Base-by-base conservation (phyloP, 2,329 filamentous ascomycete genomes). In the Teratosphaeria destructans region DNA sequence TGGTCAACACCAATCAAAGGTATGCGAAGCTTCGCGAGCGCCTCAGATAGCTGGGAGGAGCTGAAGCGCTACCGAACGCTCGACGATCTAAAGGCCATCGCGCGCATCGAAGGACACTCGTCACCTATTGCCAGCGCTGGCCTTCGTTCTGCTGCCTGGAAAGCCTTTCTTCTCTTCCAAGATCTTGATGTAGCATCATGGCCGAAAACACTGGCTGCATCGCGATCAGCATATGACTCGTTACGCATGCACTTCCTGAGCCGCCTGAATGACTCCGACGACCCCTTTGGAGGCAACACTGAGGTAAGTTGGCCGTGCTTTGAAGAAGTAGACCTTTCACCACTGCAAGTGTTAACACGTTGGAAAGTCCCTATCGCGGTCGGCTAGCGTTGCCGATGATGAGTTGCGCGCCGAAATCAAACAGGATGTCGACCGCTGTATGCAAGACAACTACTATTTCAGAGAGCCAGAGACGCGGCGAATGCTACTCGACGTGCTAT, bases 401-500 rank as follows among this genome's bases (percentile, higher is more conserved):
- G 78, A 84, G 54, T 82, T 95, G 37, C 85, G 93, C 63, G 85
- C 86, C 56, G 94, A 99, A 73, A 97, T 99, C 59, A 83, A 88
- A 59, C 94, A 97, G 75, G 94, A 99, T 76, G 92, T 99, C 19
- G 88, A 94, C 66, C 83, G 94, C 64, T 89, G 86, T 70, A 83
- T 97, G 73, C 94, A 93, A 5, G 94, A 96, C 67, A 92, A 94
- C 68, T 83, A 85, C 54, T 95, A 93, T 71, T 99, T 97, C 69
- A 90, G 92, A 60, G 83, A 92, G 66, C 83, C 86, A 12, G 77
- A 81, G 14, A 89, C 89, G 1, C 94, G 97, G 72, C 81, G 80
- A 52, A 88, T 90, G 74, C 86, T 99, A 67, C 77, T 95, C 35
- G 89, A 99, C 70, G 85, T 96, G 35, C 79, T 99, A 37, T 99